Percentiles rank a stretch among this genome's conserved stretches.
phyloP scores from a whole-genome alignment of 306 rosid genomes.

The Sphenostylis stenocarpa region DNA sequence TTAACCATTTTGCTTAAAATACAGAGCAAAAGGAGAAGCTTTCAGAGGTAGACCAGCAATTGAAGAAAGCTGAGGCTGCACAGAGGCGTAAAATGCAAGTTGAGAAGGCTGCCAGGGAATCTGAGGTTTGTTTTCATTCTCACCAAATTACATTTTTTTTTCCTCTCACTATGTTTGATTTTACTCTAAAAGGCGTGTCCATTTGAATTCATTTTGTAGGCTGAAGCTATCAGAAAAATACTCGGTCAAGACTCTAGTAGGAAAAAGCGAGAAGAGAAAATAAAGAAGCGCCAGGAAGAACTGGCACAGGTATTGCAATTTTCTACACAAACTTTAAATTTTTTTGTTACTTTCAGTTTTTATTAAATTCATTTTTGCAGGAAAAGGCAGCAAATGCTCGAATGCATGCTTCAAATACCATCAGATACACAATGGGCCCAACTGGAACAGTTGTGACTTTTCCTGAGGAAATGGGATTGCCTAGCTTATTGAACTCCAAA shows the following conservation, averaged over 20 bases:
- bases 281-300: constrained; percentile 91
- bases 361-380: constrained; percentile 42
- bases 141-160: not conserved
- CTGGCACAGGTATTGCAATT: constrained; percentile 69
- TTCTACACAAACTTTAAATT: not conserved
- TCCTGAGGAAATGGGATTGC: constrained; percentile 84
- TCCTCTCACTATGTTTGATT: not conserved
- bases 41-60: constrained; percentile 76
- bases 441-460: constrained; percentile 71
- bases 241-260: constrained; percentile 96
- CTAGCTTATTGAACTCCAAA: constrained; percentile 54
- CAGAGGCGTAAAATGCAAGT: constrained; percentile 86
- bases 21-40: constrained; percentile 92
- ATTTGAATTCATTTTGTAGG: constrained; percentile 51
- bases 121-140: constrained; percentile 64
- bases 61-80: constrained; percentile 96
- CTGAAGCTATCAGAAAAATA: constrained; percentile 91
- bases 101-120: constrained; percentile 91
- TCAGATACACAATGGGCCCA: constrained; percentile 74
- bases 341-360: constrained; percentile 29
- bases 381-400: constrained; percentile 82
- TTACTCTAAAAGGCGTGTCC: constrained; percentile 1
- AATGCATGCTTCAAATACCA: constrained; percentile 61
- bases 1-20: constrained; percentile 34
- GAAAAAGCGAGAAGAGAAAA: constrained; percentile 88